Percentiles rank a stretch among this genome's conserved stretches.
These are phyloP conservation scores for Lachnellula subtilissima DNA, from an alignment of 2,329 filamentous ascomycete species.

Conservation along the genomic window DNA sequence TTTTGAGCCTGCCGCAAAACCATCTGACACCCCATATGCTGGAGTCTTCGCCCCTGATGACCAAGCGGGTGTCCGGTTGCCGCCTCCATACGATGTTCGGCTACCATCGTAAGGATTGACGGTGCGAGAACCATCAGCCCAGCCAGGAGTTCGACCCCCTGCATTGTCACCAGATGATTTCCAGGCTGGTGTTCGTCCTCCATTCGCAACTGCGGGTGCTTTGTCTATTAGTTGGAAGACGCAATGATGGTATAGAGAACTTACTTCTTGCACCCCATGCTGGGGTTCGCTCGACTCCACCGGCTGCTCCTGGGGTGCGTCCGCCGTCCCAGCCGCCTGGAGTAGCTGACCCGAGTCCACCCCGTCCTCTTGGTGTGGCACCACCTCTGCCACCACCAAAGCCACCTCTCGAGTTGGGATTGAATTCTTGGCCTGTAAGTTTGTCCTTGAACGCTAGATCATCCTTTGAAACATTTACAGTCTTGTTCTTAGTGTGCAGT, in stretches of 20 bases:
- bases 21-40: conserved; percentile 47
- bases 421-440: conserved; percentile 71
- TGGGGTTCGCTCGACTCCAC: conserved; percentile 64
- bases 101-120: conserved; percentile 62
- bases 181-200: conserved; percentile 64
- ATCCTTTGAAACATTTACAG: conserved; percentile 76
- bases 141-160: conserved; percentile 60
- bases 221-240: conserved; percentile 15
- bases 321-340: conserved; percentile 59
- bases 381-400: conserved; percentile 41
- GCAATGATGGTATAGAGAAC: conserved; percentile 31
- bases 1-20: conserved; percentile 65
- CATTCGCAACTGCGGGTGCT: conserved; percentile 53
- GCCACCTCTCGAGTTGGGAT: conserved; percentile 53
- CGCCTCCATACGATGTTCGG: conserved; percentile 67
- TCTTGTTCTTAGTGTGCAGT: conserved; percentile 90
- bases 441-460: conserved; percentile 83
- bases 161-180: conserved; percentile 39
- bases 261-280: conserved; percentile 69
- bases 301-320: conserved; percentile 61
- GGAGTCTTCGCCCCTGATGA: conserved; percentile 72
- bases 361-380: conserved; percentile 37
- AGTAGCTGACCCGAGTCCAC: conserved; percentile 43
- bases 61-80: conserved; percentile 71
- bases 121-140: conserved; percentile 63